A percentile compares a stretch with the other conserved stretches of the same genome.
These are phyloP conservation scores for Globisporangium okanoganense DNA, from an alignment of 352 stramenopile species.

Conservation along the genomic window DNA sequence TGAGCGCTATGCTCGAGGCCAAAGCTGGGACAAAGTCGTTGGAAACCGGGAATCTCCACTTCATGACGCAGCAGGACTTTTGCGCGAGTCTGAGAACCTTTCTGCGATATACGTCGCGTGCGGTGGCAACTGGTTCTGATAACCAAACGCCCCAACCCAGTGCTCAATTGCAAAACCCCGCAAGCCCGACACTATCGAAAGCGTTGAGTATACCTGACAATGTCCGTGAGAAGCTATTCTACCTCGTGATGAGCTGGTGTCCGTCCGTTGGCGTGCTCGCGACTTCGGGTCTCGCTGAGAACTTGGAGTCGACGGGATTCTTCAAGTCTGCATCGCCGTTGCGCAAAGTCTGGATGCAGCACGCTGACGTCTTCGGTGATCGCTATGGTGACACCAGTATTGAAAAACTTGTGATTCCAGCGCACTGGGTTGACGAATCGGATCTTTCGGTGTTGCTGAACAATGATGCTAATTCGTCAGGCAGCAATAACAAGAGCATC, in stretches of 20 bases:
- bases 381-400: slow-evolving; percentile 12
- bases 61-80: slow-evolving; percentile 74
- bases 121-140: neutral
- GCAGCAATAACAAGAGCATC: neutral
- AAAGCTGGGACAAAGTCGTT: neutral
- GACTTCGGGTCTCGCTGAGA: slow-evolving; percentile 16
- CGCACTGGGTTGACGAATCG: slow-evolving; percentile 49
- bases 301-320: slow-evolving; percentile 27
- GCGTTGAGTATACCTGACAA: slow-evolving; percentile 3
- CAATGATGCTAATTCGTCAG: neutral
- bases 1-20: slow-evolving; percentile 21
- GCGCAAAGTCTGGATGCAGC: slow-evolving; percentile 34
- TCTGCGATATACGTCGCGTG: neutral
- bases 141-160: neutral
- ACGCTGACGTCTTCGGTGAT: slow-evolving; percentile 41
- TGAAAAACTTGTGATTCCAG: slow-evolving; percentile 25
- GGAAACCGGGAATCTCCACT: slow-evolving; percentile 23
- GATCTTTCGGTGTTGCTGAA: neutral
- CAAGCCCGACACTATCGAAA: neutral
- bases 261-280: slow-evolving; percentile 38
- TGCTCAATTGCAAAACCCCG: neutral
- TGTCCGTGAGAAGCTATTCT: slow-evolving; percentile 23
- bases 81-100: slow-evolving; percentile 31
- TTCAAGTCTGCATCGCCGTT: slow-evolving; percentile 20
- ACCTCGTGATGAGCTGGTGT: slow-evolving; percentile 40